Conservation (phyloP, 192 early-diverging fungal species). For the Entophlyctis helioformis region DNA sequence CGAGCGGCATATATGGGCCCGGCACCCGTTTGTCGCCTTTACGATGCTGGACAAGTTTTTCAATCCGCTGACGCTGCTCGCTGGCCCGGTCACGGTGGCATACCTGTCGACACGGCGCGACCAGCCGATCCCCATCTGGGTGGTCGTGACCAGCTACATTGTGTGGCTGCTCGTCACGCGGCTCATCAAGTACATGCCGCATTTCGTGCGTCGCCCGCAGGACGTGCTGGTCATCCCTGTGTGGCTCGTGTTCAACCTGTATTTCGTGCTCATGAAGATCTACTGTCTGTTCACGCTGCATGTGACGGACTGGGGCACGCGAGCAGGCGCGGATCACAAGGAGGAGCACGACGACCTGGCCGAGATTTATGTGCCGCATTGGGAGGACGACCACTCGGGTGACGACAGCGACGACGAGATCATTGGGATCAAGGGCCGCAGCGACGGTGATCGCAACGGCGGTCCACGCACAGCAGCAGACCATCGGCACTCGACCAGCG, state of each 20-base stretch:
- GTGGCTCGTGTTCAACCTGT: conserved; percentile 60
- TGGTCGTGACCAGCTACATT: conserved; percentile 45
- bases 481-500: too few species aligned
- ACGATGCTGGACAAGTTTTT: conserved; percentile 68
- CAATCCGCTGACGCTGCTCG: conserved; percentile 57
- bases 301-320: conserved; percentile 58
- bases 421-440: not conserved
- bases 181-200: conserved; percentile 52
- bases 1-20: conserved; percentile 49
- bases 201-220: conserved; percentile 48
- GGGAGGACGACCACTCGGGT: too few species aligned
- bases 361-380: conserved; percentile 14
- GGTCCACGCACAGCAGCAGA: too few species aligned
- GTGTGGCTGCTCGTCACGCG: conserved; percentile 54
- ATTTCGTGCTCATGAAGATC: conserved; percentile 52
- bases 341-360: conserved; percentile 7
- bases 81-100: conserved; percentile 46
- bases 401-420: conserved; percentile 2
- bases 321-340: conserved; percentile 31
- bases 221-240: conserved; percentile 52
- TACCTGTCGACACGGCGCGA: conserved; percentile 28
- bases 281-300: conserved; percentile 62
- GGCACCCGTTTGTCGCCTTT: conserved; percentile 60
- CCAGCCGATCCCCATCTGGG: conserved; percentile 41
- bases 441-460: too few species aligned